Percentiles rank a stretch among this genome's conserved stretches.
Conservation (phyloP, 495 filamentous ascomycete species). For the Parathielavia appendiculata region DNA sequence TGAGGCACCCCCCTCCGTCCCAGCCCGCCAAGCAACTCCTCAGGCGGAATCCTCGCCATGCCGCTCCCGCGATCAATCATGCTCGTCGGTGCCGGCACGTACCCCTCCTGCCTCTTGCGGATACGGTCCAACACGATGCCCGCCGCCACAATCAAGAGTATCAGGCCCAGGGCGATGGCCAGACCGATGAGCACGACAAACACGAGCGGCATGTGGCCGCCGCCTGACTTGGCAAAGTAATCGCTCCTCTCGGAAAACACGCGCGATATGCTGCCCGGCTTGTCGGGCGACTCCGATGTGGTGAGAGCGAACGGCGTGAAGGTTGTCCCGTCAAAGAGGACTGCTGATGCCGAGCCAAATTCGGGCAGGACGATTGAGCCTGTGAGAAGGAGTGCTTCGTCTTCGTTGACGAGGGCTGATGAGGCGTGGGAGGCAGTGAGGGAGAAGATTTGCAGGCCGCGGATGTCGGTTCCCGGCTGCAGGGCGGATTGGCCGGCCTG, state of each 20-base stretch:
- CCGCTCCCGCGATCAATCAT: conserved; percentile 69
- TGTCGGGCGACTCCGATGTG: conserved; percentile 49
- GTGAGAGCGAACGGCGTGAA: conserved; percentile 78
- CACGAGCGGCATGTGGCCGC: conserved; percentile 61
- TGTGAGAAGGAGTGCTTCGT: conserved; percentile 72
- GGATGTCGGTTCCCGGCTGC: conserved; percentile 59
- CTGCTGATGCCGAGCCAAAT: conserved; percentile 81
- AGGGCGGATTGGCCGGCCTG: conserved; percentile 52
- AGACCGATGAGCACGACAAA: conserved; percentile 91
- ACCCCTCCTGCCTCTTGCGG: conserved; percentile 80
- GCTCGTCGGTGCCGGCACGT: conserved; percentile 69
- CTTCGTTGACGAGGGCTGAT: conserved; percentile 55
- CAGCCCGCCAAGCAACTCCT: conserved; percentile 62
- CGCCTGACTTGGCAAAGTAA: conserved; percentile 47
- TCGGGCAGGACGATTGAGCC: conserved; percentile 68
- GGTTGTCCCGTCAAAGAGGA: conserved; percentile 73
- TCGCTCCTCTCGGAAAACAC: conserved; percentile 72
- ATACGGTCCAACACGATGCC: conserved; percentile 80
- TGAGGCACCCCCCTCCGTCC: conserved; percentile 38
- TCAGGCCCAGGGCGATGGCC: conserved; percentile 77
- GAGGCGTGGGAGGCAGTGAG: conserved; percentile 60
- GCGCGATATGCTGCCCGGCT: conserved; percentile 65
- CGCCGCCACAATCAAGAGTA: conserved; percentile 79
- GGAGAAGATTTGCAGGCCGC: conserved; percentile 73
- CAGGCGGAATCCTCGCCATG: conserved; percentile 75